Evolutionary conservation across 2,329 filamentous ascomycete species (phyloP).

Genomic region (Hansfordia pulvinata): DNA sequence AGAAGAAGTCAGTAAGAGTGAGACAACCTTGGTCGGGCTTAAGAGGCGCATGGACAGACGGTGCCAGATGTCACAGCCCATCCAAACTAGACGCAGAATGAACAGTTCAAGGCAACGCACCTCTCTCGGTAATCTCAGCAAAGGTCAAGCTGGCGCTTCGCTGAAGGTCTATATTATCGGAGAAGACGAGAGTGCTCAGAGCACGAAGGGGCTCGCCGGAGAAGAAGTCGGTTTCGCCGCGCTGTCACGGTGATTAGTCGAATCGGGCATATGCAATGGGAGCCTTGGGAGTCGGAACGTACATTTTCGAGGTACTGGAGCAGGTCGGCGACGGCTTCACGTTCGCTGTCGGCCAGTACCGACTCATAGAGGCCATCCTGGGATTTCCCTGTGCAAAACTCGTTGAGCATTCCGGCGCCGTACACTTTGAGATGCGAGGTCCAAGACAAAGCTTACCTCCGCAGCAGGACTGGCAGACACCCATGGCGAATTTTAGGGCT

Average conservation of each 20-base stretch:
- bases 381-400: conserved; percentile 44
- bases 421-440: conserved; percentile 3
- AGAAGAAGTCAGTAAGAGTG: too few relatives aligned
- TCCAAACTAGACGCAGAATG: too few relatives aligned
- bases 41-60: neutral
- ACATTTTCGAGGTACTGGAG: conserved; percentile 96
- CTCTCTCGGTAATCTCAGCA: conserved; percentile 96
- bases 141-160: conserved; percentile 96
- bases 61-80: conserved; percentile 2
- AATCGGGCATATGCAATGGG: too few relatives aligned
- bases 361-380: conserved; percentile 75
- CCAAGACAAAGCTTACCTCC: conserved; percentile 13
- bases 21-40: too few relatives aligned
- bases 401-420: conserved; percentile 8
- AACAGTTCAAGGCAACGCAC: conserved; percentile 50
- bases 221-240: conserved; percentile 97
- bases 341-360: conserved; percentile 86
- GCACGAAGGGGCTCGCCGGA: conserved; percentile 87
- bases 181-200: conserved; percentile 91
- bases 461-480: conserved; percentile 21
- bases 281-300: conserved; percentile 18
- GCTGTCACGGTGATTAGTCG: too few relatives aligned
- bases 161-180: conserved; percentile 96
- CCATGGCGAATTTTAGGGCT: too few relatives aligned
- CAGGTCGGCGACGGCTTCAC: conserved; percentile 91